Conservation (phyloP, 768 basidiomycete genomes). For the Boletus reticuloceps region DNA sequence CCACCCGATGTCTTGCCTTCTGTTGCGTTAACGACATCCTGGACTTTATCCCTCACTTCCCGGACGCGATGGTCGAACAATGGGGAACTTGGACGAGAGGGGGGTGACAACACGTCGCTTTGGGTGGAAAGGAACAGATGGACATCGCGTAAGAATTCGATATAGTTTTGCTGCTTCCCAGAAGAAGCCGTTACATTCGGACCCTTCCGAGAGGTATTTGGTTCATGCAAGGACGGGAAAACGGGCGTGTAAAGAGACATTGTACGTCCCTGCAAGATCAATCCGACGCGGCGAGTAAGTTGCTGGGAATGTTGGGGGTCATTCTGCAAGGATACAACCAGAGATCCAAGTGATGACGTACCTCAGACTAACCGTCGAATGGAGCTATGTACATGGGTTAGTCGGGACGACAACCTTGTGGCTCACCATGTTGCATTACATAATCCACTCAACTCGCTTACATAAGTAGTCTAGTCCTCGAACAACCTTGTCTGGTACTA, state of each 20-base stretch:
- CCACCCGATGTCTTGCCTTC: slow-evolving; percentile 41
- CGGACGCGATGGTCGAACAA: slow-evolving; percentile 24
- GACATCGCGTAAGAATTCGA: slow-evolving; percentile 29
- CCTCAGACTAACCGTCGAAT: background rate
- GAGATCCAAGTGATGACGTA: background rate
- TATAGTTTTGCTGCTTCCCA: slow-evolving; percentile 17
- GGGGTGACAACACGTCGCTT: slow-evolving; percentile 32
- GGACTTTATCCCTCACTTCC: slow-evolving; percentile 34
- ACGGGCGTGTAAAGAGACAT: slow-evolving; percentile 37
- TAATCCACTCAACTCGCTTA: no score
- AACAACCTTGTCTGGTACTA: no score
- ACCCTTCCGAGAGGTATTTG: slow-evolving; percentile 2
- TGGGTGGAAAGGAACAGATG: slow-evolving; percentile 33
- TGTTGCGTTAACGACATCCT: slow-evolving; percentile 34
- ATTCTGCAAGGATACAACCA: background rate
- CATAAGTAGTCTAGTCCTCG: no score
- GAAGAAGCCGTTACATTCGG: background rate
- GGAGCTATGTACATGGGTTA: no score
- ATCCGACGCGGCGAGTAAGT: no score
- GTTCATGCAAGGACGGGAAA: slow-evolving; percentile 25
- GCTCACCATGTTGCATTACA: no score
- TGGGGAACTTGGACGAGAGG: slow-evolving; percentile 36
- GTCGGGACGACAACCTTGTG: no score
- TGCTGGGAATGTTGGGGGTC: no score
- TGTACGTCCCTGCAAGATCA: background rate